phyloP scores from a whole-genome alignment of 768 basidiomycete genomes.

The Suillus luteus region DNA sequence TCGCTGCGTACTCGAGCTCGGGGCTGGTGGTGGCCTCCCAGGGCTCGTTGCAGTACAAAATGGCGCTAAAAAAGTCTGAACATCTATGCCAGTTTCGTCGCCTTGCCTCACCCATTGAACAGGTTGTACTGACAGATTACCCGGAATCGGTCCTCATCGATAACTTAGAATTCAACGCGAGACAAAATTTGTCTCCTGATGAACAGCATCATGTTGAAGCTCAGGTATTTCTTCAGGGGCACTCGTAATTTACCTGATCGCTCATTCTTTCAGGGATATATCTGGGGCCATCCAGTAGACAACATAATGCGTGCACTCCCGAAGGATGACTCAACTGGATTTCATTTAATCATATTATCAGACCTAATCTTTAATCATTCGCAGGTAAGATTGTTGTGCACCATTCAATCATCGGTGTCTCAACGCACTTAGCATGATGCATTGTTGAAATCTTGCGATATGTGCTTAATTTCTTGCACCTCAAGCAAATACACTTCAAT shows the following conservation, averaged over 20 bases:
- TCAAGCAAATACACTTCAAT: conserved; percentile 21
- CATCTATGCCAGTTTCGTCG: background rate
- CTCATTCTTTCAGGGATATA: conserved; percentile 59
- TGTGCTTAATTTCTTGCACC: conserved; percentile 32
- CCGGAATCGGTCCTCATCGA: conserved; percentile 76
- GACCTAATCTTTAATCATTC: conserved; percentile 96
- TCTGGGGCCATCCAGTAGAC: conserved; percentile 69
- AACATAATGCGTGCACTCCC: conserved; percentile 32
- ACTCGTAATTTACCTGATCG: conserved; percentile 4
- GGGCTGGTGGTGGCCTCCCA: conserved; percentile 91
- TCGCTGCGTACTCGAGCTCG: conserved; percentile 76
- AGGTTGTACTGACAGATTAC: conserved; percentile 92
- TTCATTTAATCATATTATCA: conserved; percentile 84
- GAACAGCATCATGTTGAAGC: conserved; percentile 28
- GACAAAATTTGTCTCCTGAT: conserved; percentile 47
- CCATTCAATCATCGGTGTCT: conserved; percentile 4
- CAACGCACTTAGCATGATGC: conserved; percentile 66
- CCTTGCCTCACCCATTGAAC: conserved; percentile 1
- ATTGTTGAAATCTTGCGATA: conserved; percentile 72
- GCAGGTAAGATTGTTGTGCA: conserved; percentile 51
- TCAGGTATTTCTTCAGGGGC: conserved; percentile 37
- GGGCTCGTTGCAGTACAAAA: conserved; percentile 72
- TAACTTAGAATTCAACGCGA: conserved; percentile 74
- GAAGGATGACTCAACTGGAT: conserved; percentile 37
- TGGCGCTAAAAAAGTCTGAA: conserved; percentile 62